Percentiles rank a stretch among this genome's conserved stretches.
These are phyloP conservation scores for Erysimum cheiranthoides DNA, from an alignment of 345 rosid genomes.

Conservation along the genomic window DNA sequence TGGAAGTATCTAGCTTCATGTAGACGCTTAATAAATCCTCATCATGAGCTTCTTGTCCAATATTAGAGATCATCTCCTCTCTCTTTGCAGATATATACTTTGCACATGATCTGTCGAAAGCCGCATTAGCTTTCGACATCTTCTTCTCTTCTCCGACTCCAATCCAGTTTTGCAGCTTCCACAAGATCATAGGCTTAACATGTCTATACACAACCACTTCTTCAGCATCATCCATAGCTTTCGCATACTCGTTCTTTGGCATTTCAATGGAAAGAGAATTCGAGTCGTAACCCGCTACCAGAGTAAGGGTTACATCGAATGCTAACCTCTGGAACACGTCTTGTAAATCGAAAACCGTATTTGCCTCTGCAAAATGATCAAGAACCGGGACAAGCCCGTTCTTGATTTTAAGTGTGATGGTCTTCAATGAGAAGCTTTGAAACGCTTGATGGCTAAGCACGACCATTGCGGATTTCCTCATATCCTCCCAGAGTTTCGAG, in stretches of 20 bases:
- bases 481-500: slow-evolving; percentile 43
- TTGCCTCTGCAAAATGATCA: slow-evolving; percentile 39
- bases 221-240: slow-evolving; percentile 51
- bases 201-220: slow-evolving; percentile 40
- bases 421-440: slow-evolving; percentile 36
- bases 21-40: slow-evolving; percentile 35
- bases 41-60: slow-evolving; percentile 16
- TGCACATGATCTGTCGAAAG: slow-evolving; percentile 26
- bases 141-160: slow-evolving; percentile 51
- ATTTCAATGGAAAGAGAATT: slow-evolving; percentile 43
- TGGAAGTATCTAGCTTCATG: slow-evolving; percentile 35
- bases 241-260: slow-evolving; percentile 38
- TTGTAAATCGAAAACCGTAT: slow-evolving; percentile 47
- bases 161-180: slow-evolving; percentile 48
- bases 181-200: slow-evolving; percentile 36
- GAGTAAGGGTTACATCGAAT: slow-evolving; percentile 51
- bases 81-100: slow-evolving; percentile 45
- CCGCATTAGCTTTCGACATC: slow-evolving; percentile 41
- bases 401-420: slow-evolving; percentile 23
- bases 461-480: slow-evolving; percentile 41
- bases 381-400: slow-evolving; percentile 45
- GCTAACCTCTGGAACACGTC: slow-evolving; percentile 52
- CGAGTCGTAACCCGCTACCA: slow-evolving; percentile 51
- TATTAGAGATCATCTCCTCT: slow-evolving; percentile 6
- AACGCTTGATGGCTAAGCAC: slow-evolving; percentile 42